These are phyloP conservation scores for Plantago major DNA, from an alignment of 257 asterid genomes.

Conservation along the genomic window DNA sequence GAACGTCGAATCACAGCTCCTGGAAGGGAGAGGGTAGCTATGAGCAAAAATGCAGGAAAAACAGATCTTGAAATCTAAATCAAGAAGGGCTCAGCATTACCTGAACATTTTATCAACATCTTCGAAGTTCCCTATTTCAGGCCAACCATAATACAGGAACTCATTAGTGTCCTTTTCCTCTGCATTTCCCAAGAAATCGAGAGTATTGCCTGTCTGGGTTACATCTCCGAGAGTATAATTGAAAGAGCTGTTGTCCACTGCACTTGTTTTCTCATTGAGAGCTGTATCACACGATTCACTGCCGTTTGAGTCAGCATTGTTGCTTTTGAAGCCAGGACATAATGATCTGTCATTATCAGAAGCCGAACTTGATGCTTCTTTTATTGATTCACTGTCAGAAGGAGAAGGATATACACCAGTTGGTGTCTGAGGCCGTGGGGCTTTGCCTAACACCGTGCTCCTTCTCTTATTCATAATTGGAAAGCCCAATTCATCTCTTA, in stretches of 20 bases:
- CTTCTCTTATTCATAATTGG: constrained; percentile 36
- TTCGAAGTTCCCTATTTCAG: constrained; percentile 49
- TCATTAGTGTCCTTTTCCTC: constrained; percentile 60
- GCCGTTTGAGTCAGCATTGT: constrained; percentile 26
- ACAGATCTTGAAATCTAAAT: constrained; percentile 7
- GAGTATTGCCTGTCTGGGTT: constrained; percentile 39
- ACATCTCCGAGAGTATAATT: constrained; percentile 47
- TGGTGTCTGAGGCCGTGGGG: constrained; percentile 33
- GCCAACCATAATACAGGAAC: constrained; percentile 61
- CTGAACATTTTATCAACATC: constrained; percentile 87
- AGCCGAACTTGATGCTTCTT: constrained; percentile 49
- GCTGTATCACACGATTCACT: constrained; percentile 37
- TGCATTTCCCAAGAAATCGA: constrained; percentile 38
- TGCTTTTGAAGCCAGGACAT: constrained; percentile 31
- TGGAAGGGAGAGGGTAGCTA: constrained; percentile 27
- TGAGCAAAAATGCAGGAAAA: constrained; percentile 12
- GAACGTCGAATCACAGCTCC: constrained; percentile 80
- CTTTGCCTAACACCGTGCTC: constrained; percentile 46
- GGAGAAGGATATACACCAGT: constrained; percentile 41
- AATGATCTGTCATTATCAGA: constrained; percentile 37
- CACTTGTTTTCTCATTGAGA: constrained; percentile 36
- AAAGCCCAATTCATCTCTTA: constrained; percentile 23
- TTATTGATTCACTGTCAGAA: constrained; percentile 28
- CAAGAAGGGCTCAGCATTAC: constrained; percentile 37
- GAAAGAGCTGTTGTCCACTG: constrained; percentile 38